These are phyloP conservation scores for Orobanche coerulescens DNA, from an alignment of 257 asterid species.

Conservation along the genomic window DNA sequence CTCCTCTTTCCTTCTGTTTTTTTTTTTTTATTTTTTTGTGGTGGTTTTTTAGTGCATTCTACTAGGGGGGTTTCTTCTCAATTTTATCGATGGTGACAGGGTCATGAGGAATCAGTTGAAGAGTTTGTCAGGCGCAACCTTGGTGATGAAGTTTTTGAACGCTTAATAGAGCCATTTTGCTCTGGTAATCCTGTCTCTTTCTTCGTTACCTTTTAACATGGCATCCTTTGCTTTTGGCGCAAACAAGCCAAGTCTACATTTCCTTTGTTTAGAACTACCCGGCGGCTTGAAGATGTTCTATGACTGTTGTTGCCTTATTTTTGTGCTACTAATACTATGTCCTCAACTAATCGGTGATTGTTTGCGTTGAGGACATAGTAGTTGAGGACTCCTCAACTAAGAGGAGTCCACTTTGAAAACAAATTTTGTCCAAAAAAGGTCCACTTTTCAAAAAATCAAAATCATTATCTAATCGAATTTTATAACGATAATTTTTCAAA, in stretches of 20 bases:
- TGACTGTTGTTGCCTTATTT: background rate
- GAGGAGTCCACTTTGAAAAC: no score
- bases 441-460: no score
- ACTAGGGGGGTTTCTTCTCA: constrained; percentile 22
- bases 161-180: constrained; percentile 95
- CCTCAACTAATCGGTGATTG: background rate
- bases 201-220: background rate
- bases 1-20: constrained; percentile 14
- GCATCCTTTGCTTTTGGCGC: background rate
- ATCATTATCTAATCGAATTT: no score
- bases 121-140: constrained; percentile 94
- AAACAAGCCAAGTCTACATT: background rate
- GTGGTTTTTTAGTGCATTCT: background rate
- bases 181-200: constrained; percentile 47
- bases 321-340: background rate
- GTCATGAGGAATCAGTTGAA: constrained; percentile 89
- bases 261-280: background rate
- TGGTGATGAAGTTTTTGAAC: constrained; percentile 88
- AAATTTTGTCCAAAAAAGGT: no score
- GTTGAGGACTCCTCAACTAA: no score
- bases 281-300: background rate
- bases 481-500: no score
- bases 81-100: constrained; percentile 64
- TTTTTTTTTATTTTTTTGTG: no score
- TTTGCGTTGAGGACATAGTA: no score